Percentiles rank a stretch among this genome's conserved stretches.
Conservation (phyloP, 768 basidiomycete species). For the Gautieria morchelliformis region DNA sequence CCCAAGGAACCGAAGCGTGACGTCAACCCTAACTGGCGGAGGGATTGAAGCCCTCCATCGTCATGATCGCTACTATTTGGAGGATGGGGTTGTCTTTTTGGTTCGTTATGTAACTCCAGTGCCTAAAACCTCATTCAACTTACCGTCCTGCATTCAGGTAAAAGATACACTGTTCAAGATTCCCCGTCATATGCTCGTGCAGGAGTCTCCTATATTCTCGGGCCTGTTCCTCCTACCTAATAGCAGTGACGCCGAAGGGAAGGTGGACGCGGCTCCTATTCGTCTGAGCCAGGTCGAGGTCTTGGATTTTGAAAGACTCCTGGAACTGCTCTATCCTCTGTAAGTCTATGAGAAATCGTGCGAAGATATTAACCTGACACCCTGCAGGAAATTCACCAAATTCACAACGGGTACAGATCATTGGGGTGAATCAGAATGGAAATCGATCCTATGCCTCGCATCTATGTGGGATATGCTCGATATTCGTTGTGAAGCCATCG, state of each 20-base stretch:
- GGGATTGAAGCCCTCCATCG: not conserved
- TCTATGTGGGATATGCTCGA: not conserved
- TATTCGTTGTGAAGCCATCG: not conserved
- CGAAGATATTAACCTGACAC: too few relatives aligned
- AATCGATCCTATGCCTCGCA: not conserved
- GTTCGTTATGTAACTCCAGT: not conserved
- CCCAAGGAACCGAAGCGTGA: too few relatives aligned
- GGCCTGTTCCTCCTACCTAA: not conserved
- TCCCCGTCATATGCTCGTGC: not conserved
- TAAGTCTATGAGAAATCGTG: not conserved
- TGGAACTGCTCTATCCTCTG: not conserved
- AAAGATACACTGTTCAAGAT: not conserved
- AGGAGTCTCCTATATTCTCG: not conserved
- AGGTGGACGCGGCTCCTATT: not conserved
- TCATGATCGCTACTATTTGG: not conserved
- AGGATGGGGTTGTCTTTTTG: not conserved
- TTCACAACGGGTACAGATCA: not conserved
- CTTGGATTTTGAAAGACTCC: not conserved
- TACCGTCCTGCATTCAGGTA: not conserved
- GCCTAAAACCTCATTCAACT: not conserved
- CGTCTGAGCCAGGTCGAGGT: not conserved
- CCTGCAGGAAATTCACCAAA: not conserved
- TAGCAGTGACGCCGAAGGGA: not conserved
- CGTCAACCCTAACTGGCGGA: too few relatives aligned
- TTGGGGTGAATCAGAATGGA: not conserved